A percentile compares a stretch with the other conserved stretches of the same genome.
Conservation (phyloP, 306 rosid genomes). For the Coriaria nepalensis region DNA sequence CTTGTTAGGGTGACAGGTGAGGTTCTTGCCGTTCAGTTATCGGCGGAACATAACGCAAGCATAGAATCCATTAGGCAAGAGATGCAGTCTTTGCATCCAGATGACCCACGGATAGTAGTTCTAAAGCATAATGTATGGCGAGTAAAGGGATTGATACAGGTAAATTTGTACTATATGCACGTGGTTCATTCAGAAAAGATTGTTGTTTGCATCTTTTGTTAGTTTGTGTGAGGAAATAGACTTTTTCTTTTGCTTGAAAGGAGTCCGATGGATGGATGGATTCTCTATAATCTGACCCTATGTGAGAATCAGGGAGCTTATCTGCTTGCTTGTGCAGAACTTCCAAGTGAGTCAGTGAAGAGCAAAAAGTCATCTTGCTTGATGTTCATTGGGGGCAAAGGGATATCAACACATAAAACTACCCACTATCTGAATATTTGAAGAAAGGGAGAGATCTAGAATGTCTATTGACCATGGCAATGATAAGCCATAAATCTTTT, state of each 20-base stretch:
- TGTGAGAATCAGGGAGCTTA: no score
- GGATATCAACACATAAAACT: no score
- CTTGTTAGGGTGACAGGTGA: slow-evolving; percentile 72
- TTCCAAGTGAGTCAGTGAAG: no score
- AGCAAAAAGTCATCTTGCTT: no score
- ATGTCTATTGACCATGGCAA: no score
- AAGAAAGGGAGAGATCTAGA: no score
- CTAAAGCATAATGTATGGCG: slow-evolving; percentile 96
- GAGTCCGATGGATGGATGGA: no score
- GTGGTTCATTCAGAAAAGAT: neutral
- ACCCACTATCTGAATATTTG: no score
- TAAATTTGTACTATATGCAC: slow-evolving; percentile 6
- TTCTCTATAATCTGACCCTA: no score
- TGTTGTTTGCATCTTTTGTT: neutral
- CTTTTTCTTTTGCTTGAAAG: neutral
- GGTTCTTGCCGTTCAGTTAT: slow-evolving; percentile 72
- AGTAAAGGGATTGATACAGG: slow-evolving; percentile 96
- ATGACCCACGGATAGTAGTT: slow-evolving; percentile 71
- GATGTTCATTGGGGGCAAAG: no score
- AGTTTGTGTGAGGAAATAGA: neutral
- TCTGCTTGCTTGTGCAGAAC: no score
- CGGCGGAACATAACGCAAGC: slow-evolving; percentile 78
- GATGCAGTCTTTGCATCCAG: slow-evolving; percentile 90
- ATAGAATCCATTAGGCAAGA: slow-evolving; percentile 81
- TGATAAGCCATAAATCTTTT: no score